Conservation (phyloP, 768 basidiomycete species). For the Postia placenta region DNA sequence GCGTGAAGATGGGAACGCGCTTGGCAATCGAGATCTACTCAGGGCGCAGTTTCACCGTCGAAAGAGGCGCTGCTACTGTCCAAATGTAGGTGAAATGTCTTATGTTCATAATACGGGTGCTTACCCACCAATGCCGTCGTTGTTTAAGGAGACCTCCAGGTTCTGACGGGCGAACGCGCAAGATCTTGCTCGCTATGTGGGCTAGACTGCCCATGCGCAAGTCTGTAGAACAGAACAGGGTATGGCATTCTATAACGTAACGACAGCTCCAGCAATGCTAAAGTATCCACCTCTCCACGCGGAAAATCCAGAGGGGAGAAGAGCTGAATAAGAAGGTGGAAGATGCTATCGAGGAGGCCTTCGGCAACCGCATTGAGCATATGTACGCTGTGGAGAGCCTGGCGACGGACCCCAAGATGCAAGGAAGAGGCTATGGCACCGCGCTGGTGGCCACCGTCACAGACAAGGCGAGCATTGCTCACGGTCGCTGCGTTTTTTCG, state of each 20-base stretch:
- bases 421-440: conserved; percentile 3
- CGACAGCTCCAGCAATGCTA: not conserved
- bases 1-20: not conserved
- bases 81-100: not conserved
- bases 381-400: not conserved
- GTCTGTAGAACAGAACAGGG: not conserved
- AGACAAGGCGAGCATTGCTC: not conserved
- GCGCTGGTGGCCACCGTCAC: not conserved
- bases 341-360: not conserved
- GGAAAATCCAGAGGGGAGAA: not conserved
- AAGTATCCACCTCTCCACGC: not conserved
- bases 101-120: not conserved
- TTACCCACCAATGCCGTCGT: not conserved
- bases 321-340: not conserved
- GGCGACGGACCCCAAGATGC: conserved; percentile 3
- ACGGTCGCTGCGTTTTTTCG: not conserved
- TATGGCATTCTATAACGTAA: not conserved
- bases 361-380: not conserved
- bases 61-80: not conserved
- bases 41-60: not conserved
- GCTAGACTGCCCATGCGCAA: not conserved
- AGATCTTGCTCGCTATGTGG: not conserved
- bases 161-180: not conserved
- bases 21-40: not conserved
- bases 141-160: not conserved